These are phyloP conservation scores for Globisporangium echinulatum DNA, from an alignment of 352 stramenopile genomes.

Conservation along the genomic window DNA sequence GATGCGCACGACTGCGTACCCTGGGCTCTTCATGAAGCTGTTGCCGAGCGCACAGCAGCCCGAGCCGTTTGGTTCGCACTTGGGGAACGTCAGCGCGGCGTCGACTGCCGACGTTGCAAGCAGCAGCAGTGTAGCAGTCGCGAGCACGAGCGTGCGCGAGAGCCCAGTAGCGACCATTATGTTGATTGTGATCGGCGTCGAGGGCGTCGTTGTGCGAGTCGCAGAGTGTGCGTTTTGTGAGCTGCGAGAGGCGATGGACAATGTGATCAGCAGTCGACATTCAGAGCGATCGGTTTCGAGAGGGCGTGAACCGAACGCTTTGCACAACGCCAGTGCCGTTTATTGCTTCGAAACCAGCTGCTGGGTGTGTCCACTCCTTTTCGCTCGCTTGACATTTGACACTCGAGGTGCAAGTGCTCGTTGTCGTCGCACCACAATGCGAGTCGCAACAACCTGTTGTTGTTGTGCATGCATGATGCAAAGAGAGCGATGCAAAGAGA, in stretches of 20 bases:
- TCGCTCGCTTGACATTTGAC: too few relatives aligned
- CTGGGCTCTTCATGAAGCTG: slow-evolving; percentile 48
- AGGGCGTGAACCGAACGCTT: not conserved
- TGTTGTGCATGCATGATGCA: too few relatives aligned
- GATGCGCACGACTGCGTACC: slow-evolving; percentile 46
- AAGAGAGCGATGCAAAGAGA: too few relatives aligned
- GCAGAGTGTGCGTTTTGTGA: slow-evolving; percentile 2
- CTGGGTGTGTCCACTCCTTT: not conserved
- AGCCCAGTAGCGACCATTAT: slow-evolving; percentile 21
- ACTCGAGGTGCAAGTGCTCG: not conserved
- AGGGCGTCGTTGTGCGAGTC: slow-evolving; percentile 1
- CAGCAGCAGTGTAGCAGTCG: slow-evolving; percentile 15
- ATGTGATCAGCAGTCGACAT: not conserved
- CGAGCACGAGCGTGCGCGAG: slow-evolving; percentile 18
- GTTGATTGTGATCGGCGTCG: not conserved
- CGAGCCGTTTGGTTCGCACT: slow-evolving; percentile 31
- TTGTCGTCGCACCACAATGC: not conserved
- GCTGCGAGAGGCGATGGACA: too few relatives aligned
- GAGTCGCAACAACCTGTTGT: too few relatives aligned
- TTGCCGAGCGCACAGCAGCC: slow-evolving; percentile 53
- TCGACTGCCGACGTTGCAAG: slow-evolving; percentile 10
- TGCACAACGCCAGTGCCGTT: not conserved
- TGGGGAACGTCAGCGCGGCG: slow-evolving; percentile 37
- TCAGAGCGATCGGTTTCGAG: not conserved
- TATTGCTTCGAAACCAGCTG: not conserved